Percentiles rank a stretch among this genome's conserved stretches.
Evolutionary conservation across 2,329 filamentous ascomycete species (phyloP).

Genomic region (Trichophyton simii): DNA sequence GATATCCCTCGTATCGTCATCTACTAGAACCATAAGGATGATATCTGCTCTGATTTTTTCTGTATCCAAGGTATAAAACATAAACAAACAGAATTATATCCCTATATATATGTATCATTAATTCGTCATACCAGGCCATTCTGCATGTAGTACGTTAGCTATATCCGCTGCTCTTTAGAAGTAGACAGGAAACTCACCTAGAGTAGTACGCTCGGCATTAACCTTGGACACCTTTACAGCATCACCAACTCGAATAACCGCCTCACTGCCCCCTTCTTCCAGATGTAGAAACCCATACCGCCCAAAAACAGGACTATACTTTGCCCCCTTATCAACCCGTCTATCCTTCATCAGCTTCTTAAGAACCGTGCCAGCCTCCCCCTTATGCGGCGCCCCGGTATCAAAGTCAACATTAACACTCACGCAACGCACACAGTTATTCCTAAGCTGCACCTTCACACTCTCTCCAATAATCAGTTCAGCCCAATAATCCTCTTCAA

Average conservation of each 20-base stretch:
- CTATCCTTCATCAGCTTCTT: conserved; percentile 60
- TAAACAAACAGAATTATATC: background rate
- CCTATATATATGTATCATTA: background rate
- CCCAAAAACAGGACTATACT: conserved; percentile 60
- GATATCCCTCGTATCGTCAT: background rate
- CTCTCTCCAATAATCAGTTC: conserved; percentile 39
- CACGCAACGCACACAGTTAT: conserved; percentile 56
- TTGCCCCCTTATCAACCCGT: conserved; percentile 55
- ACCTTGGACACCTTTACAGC: conserved; percentile 41
- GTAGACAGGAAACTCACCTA: conserved; percentile 34
- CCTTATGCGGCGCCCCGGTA: conserved; percentile 47
- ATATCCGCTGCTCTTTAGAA: background rate
- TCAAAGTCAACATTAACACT: conserved; percentile 61
- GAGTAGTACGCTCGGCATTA: conserved; percentile 42
- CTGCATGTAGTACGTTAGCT: background rate
- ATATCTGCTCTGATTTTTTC: background rate
- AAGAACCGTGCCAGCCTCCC: conserved; percentile 48
- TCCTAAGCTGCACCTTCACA: conserved; percentile 45
- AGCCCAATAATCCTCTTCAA: conserved; percentile 62
- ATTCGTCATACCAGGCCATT: background rate
- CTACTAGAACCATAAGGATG: background rate
- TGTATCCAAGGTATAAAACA: background rate
- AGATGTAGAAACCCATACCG: conserved; percentile 51
- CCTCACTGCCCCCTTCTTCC: conserved; percentile 22
- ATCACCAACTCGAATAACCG: conserved; percentile 44